Conservation (phyloP, 148 eudicot genomes). For the Arctostaphylos glauca region DNA sequence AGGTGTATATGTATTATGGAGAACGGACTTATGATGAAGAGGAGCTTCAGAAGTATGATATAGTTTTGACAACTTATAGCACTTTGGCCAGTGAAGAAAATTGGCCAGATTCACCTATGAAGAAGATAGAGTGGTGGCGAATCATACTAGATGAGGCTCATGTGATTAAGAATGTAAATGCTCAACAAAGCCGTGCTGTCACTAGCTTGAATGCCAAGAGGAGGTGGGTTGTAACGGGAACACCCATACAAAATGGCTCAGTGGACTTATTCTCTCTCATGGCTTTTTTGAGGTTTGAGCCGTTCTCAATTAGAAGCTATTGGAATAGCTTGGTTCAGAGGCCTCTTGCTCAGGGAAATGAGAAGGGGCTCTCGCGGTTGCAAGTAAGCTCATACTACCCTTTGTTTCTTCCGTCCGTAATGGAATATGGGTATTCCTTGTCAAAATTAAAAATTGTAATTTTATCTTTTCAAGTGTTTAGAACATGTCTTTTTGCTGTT, state of each 20-base stretch:
- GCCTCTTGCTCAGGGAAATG: conserved; percentile 65
- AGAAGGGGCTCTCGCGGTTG: conserved; percentile 65
- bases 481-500: background rate
- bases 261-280: conserved; percentile 76
- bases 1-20: conserved; percentile 71
- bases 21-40: conserved; percentile 61
- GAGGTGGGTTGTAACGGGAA: conserved; percentile 94
- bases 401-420: background rate
- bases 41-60: conserved; percentile 69
- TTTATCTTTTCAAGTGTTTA: background rate
- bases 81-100: conserved; percentile 55
- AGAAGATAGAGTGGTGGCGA: conserved; percentile 77
- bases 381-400: conserved; percentile 48
- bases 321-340: conserved; percentile 82
- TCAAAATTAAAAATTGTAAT: background rate
- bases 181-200: conserved; percentile 72
- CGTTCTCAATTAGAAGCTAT: conserved; percentile 67
- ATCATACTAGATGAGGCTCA: conserved; percentile 94
- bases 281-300: conserved; percentile 85
- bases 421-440: background rate
- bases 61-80: conserved; percentile 80
- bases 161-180: conserved; percentile 65
- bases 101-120: conserved; percentile 50
- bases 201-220: conserved; percentile 53
- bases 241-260: conserved; percentile 88